phyloP scores from a whole-genome alignment of 2,329 filamentous ascomycete genomes.

The Fusarium anthophilum region DNA sequence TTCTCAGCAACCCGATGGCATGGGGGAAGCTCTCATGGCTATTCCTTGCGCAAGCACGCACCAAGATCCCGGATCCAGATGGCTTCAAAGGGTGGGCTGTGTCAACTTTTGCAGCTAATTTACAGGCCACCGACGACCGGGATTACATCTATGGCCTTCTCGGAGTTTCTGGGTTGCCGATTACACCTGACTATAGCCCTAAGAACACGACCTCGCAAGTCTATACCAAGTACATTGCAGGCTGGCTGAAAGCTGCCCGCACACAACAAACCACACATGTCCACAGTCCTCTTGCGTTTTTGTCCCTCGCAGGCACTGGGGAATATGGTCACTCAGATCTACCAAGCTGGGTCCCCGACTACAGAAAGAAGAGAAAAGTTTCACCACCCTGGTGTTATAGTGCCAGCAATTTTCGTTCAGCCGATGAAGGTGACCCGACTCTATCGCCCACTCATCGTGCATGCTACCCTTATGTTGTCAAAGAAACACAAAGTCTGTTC shows the following conservation, averaged over 20 bases:
- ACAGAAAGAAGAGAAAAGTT: neutral
- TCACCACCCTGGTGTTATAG: neutral
- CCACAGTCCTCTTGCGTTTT: conserved; percentile 6
- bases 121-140: conserved; percentile 4
- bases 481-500: conserved; percentile 1
- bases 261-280: neutral
- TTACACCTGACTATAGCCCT: neutral
- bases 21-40: neutral
- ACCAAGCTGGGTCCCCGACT: conserved; percentile 10
- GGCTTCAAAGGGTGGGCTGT: conserved; percentile 12
- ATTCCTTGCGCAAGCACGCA: neutral
- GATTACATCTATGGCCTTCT: conserved; percentile 13
- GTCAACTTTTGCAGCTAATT: conserved; percentile 3
- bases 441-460: neutral
- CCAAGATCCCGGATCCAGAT: conserved; percentile 6
- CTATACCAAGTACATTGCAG: conserved; percentile 1
- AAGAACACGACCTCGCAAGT: conserved; percentile 1
- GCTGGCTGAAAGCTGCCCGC: neutral
- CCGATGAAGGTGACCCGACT: neutral
- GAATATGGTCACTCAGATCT: neutral
- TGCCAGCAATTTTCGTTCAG: neutral
- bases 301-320: neutral
- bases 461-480: neutral
- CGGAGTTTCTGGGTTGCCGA: conserved; percentile 1
- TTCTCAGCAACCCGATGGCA: neutral